These are phyloP conservation scores for Rosa chinensis DNA, from an alignment of 306 rosid species.

Conservation along the genomic window DNA sequence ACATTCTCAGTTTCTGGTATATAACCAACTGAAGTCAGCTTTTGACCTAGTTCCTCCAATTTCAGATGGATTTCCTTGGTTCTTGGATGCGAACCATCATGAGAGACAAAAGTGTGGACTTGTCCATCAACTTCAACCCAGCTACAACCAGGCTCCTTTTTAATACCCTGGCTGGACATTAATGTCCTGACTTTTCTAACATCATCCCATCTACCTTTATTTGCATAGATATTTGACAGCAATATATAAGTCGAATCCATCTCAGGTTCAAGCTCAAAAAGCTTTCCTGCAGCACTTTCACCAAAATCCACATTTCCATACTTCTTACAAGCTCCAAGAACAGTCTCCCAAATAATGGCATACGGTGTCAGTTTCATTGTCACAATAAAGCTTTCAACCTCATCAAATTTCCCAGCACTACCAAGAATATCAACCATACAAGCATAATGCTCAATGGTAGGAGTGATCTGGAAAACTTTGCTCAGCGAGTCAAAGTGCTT, in stretches of 20 bases:
- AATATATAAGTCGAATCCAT: slow-evolving; percentile 35
- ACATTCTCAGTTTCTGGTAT: slow-evolving; percentile 30
- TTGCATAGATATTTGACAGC: slow-evolving; percentile 42
- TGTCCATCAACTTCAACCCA: slow-evolving; percentile 41
- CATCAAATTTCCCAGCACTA: slow-evolving; percentile 40
- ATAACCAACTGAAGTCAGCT: slow-evolving; percentile 21
- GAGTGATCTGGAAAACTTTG: slow-evolving; percentile 30
- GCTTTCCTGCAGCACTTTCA: slow-evolving; percentile 40
- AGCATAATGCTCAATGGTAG: slow-evolving; percentile 40
- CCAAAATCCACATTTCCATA: slow-evolving; percentile 36
- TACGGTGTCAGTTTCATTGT: slow-evolving; percentile 30
- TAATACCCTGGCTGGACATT: slow-evolving; percentile 37
- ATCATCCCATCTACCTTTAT: slow-evolving; percentile 40
- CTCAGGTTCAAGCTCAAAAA: slow-evolving; percentile 41
- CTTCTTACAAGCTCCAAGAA: slow-evolving; percentile 43
- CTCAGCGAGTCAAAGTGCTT: slow-evolving; percentile 28
- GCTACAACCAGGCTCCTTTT: slow-evolving; percentile 50
- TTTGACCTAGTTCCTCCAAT: slow-evolving; percentile 33
- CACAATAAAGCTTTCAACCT: slow-evolving; percentile 37
- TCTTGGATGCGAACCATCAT: slow-evolving; percentile 38
- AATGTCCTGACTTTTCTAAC: slow-evolving; percentile 34
- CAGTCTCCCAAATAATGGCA: slow-evolving; percentile 44
- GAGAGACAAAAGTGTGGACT: slow-evolving; percentile 38
- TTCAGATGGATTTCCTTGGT: slow-evolving; percentile 30
- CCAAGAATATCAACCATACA: slow-evolving; percentile 49